Conservation (phyloP, 2,329 filamentous ascomycete genomes). For the Nigrospora sphaerica region DNA sequence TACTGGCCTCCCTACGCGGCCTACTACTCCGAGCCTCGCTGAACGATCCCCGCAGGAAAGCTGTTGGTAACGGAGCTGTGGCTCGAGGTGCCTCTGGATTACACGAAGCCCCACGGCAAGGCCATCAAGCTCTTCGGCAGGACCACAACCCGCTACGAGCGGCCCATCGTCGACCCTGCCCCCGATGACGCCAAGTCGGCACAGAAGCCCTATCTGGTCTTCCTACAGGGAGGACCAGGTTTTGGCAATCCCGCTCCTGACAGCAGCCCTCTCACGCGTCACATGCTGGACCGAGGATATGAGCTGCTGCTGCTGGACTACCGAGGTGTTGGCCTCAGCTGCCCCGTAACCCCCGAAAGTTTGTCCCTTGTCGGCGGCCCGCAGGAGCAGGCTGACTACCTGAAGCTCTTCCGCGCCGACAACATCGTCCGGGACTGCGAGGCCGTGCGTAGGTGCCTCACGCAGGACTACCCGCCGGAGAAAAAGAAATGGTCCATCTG, state of each 20-base stretch:
- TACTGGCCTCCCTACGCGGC: not conserved
- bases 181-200: slow-evolving; percentile 21
- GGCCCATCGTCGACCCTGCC: slow-evolving; percentile 44
- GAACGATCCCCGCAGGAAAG: slow-evolving; percentile 45
- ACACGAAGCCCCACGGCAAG: slow-evolving; percentile 52
- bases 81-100: slow-evolving; percentile 81
- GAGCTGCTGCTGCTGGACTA: slow-evolving; percentile 86
- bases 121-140: slow-evolving; percentile 73
- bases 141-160: slow-evolving; percentile 60
- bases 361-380: slow-evolving; percentile 58
- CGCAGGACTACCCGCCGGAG: slow-evolving; percentile 58
- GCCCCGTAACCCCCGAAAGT: slow-evolving; percentile 67
- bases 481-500: slow-evolving; percentile 78
- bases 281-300: slow-evolving; percentile 72
- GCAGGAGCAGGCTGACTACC: slow-evolving; percentile 67
- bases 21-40: no score
- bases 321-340: slow-evolving; percentile 80
- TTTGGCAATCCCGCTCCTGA: slow-evolving; percentile 71
- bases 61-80: slow-evolving; percentile 73
- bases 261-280: slow-evolving; percentile 61
- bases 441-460: slow-evolving; percentile 71
- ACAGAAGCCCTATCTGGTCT: slow-evolving; percentile 57
- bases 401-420: slow-evolving; percentile 82
- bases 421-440: slow-evolving; percentile 87
- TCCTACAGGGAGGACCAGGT: slow-evolving; percentile 81